Base-by-base conservation (phyloP, 179 eudicot genomes). In the Gypsophila paniculata region DNA sequence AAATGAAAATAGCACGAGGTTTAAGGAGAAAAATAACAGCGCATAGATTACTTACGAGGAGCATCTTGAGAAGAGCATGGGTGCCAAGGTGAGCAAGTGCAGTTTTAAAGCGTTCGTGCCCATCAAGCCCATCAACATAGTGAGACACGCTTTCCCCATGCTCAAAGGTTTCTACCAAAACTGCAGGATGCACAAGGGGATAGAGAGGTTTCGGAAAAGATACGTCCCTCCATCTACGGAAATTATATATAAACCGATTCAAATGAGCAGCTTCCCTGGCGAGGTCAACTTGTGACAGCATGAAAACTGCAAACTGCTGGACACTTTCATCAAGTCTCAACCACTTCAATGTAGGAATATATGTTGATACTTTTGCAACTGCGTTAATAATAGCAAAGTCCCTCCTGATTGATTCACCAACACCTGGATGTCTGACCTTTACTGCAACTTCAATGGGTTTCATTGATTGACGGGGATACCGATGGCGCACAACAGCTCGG, bases 241-340 rank as follows among this genome's bases (percentile, higher is more conserved):
- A 94, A 80, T 94, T 94, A 72, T 94, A 91, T 18, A 91, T 91
- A 68, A 94, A 94, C 23, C 99, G 91, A 75, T 89, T 94, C 76
- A 94, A 82, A 77, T 94, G 87, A 44, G 99, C 99, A 79, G 99
- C 99, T 83, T 94, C 99, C 66, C 99, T 79, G 7, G 99, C 91
- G 72, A 94, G 94, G 75, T 94, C 99, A 71, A 94, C 99, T 79
- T 94, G 99, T 65, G 97, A 94, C 97, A 94, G 85, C 99, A 94
- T 91, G 80, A 94, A 94, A 70, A 87, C 92, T 21, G 97, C 91
- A 81, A 94, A 94, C 76, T 94, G 99, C 76, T 94, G 99, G 22
- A 91, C 96, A 77, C 99, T 94, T 74, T 94, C 99, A 73, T 94
- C 99, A 84, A 94, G 76, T 77, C 99, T 87, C 76, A 89, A 82